Conservation (phyloP, 164 flowering plant genomes). For the Liquidambar formosana region DNA sequence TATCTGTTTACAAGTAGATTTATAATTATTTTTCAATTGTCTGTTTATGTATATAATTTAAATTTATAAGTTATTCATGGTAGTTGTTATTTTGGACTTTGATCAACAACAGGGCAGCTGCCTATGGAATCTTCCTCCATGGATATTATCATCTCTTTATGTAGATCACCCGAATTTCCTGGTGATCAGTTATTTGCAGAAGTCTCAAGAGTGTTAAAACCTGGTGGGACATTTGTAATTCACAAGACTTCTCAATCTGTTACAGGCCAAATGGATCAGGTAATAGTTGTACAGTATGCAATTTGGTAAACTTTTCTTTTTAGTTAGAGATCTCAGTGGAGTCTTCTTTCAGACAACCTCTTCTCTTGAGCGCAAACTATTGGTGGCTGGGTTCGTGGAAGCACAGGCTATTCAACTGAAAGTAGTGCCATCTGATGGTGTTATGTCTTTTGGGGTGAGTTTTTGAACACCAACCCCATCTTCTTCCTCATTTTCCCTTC, state of each 20-base stretch:
- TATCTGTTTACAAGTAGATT: too few species aligned
- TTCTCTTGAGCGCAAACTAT: constrained; percentile 54
- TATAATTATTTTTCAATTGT: too few species aligned
- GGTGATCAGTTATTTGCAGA: constrained; percentile 46
- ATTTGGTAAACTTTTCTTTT: background rate
- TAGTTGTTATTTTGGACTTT: background rate
- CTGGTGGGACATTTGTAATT: constrained; percentile 62
- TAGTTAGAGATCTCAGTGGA: background rate
- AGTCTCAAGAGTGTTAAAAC: constrained; percentile 62
- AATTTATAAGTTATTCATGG: too few species aligned
- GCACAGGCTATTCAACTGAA: constrained; percentile 38
- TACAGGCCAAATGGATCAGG: constrained; percentile 30
- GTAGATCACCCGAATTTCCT: constrained; percentile 43
- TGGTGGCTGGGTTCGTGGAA: constrained; percentile 75
- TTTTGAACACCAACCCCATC: background rate
- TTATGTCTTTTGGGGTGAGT: constrained; percentile 50
- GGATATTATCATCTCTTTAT: constrained; percentile 41
- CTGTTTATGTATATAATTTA: too few species aligned
- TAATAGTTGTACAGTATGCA: constrained; percentile 14
- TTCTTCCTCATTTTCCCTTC: background rate
- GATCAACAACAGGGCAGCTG: constrained; percentile 42
- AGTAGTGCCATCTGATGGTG: constrained; percentile 25
- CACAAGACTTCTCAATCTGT: constrained; percentile 24
- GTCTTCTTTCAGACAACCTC: constrained; percentile 45
- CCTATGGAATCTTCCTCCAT: constrained; percentile 65